phyloP scores from a whole-genome alignment of 768 basidiomycete genomes.

The Strobilomyces confusus region DNA sequence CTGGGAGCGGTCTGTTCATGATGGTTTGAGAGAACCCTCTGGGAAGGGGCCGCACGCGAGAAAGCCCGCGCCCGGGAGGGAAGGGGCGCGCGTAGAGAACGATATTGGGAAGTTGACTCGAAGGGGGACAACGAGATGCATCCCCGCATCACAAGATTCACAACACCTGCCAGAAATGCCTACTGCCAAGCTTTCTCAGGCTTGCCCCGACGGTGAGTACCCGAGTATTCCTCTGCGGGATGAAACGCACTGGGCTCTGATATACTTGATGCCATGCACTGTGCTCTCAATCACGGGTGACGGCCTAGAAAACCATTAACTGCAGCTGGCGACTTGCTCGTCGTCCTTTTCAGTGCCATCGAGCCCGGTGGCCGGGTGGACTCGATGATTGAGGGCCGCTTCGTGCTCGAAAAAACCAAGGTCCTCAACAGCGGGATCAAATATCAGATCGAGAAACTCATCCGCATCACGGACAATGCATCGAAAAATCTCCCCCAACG shows the following conservation, averaged over 20 bases:
- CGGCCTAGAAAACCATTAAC: constrained; percentile 67
- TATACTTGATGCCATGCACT: constrained; percentile 46
- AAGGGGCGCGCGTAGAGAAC: background rate
- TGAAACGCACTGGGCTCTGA: constrained; percentile 82
- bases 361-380: constrained; percentile 76
- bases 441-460: constrained; percentile 95
- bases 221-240: no score
- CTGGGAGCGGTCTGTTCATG: constrained; percentile 22
- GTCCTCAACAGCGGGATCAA: constrained; percentile 81
- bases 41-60: constrained; percentile 14
- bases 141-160: constrained; percentile 15
- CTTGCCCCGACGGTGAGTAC: background rate
- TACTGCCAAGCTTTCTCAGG: no score
- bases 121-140: constrained; percentile 5
- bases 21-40: constrained; percentile 1
- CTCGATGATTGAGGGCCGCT: constrained; percentile 70
- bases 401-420: constrained; percentile 86
- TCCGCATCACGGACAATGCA: constrained; percentile 67
- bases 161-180: background rate
- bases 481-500: constrained; percentile 22
- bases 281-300: constrained; percentile 40
- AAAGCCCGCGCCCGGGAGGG: constrained; percentile 5
- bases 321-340: constrained; percentile 61
- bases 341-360: constrained; percentile 49
- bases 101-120: constrained; percentile 21